phyloP scores from a whole-genome alignment of 345 rosid species.

The Camelina neglecta region DNA sequence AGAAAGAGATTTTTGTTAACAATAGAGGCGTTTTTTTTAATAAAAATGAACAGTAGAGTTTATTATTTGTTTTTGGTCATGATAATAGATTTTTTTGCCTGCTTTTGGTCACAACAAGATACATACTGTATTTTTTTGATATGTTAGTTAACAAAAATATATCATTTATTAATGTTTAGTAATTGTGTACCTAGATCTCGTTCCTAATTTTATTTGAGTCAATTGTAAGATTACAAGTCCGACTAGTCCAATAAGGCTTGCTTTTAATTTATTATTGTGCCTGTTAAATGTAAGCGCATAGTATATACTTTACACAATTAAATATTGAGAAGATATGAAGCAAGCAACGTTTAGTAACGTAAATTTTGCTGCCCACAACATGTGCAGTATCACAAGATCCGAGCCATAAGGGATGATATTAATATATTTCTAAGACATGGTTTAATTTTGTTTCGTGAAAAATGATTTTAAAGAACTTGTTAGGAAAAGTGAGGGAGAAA shows the following conservation, averaged over 20 bases:
- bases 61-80: too few species aligned
- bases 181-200: conserved; percentile 10
- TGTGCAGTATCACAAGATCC: conserved; percentile 45
- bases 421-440: background rate
- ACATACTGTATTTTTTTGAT: background rate
- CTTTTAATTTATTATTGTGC: background rate
- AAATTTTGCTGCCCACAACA: conserved; percentile 37
- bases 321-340: conserved; percentile 10
- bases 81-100: too few species aligned
- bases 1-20: too few species aligned
- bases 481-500: background rate
- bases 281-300: background rate
- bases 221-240: background rate
- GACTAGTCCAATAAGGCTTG: background rate
- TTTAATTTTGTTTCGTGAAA: conserved; percentile 18
- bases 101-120: background rate
- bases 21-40: too few species aligned
- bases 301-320: background rate
- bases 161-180: background rate
- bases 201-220: conserved; percentile 10
- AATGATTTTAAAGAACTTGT: background rate
- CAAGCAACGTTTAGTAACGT: conserved; percentile 40
- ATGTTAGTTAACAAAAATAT: background rate
- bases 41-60: too few species aligned
- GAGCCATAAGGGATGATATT: background rate